Evolutionary conservation across 441 rosid genomes (phyloP), one percentile per base, ranked within the genome.

Genomic region (Jatropha multifida): DNA sequence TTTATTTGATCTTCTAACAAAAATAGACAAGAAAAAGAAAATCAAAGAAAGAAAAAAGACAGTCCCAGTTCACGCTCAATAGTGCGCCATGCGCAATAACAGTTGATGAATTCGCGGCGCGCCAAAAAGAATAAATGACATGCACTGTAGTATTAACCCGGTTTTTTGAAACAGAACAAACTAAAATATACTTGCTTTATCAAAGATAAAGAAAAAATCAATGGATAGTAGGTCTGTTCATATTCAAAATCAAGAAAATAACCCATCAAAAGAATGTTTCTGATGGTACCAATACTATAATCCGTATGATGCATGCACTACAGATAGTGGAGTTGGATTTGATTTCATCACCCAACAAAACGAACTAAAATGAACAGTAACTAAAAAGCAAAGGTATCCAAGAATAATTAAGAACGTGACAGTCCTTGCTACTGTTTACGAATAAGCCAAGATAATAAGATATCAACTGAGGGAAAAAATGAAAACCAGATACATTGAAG

Each of bases 51-150:
- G 10, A 27, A 26, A 44, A 23, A 7, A 7, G 54, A 49, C 62
- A 17, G 23, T 7, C 14, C 72, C 18, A 40, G 64, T 40, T 70
- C 85, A 83, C 80, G 81, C 85, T 78, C 68, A 69, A 42, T 38
- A 71, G 73, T 77, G 78, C 65, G 48, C 73, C 65, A 76, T 48
- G 70, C 71, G 20, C 55, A 66, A 23, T 27, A 63, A 55, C 75
- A 61, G 73, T 68, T 23, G 37, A 42, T 18, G 40, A 42, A 14
- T 58, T 55, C 69, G 62, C 79, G 71, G 81, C 79, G 71, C 52
- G 76, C 66, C 65, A 74, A 74, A 67, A 77, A 63, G 67, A 23
- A 12, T 44, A 74, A 44, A 46, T 48, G 74, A 74, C 74, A 48
- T 37, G 41, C 65, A 3, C 20, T 1, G 74, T 74, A 7, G 72